Evolutionary conservation across 2,329 filamentous ascomycete species (phyloP).

Genomic region (Colletotrichum cuscutae): DNA sequence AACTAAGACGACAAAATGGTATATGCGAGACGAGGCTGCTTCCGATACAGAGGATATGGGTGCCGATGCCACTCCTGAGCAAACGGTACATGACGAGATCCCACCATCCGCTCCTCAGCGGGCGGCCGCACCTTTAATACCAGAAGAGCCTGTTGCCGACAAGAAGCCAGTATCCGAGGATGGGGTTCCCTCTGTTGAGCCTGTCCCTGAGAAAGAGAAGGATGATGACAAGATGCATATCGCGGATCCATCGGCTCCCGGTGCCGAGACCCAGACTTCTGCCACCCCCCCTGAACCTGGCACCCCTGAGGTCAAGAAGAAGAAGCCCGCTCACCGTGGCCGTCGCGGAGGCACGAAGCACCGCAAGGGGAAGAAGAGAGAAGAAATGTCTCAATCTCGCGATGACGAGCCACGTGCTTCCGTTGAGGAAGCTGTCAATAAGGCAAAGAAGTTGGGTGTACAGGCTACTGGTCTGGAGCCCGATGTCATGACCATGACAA

Average conservation of each 20-base stretch:
- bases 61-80: slow-evolving; percentile 23
- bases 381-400: slow-evolving; percentile 60
- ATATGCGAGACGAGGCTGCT: slow-evolving; percentile 41
- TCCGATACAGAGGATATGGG: slow-evolving; percentile 30
- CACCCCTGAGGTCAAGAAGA: slow-evolving; percentile 68
- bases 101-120: not conserved
- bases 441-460: slow-evolving; percentile 66
- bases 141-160: slow-evolving; percentile 7
- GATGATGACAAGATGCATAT: not conserved
- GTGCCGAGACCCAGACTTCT: not conserved
- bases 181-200: not conserved
- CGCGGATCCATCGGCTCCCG: not conserved
- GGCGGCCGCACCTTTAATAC: not conserved
- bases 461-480: slow-evolving; percentile 66
- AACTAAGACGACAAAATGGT: slow-evolving; percentile 38
- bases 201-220: not conserved
- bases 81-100: slow-evolving; percentile 16
- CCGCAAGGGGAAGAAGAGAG: slow-evolving; percentile 65
- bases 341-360: slow-evolving; percentile 78
- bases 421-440: slow-evolving; percentile 71
- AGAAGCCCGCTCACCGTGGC: slow-evolving; percentile 77
- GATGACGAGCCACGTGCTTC: slow-evolving; percentile 59
- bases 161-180: not conserved
- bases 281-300: slow-evolving; percentile 25
- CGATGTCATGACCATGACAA: slow-evolving; percentile 67